Conservation (phyloP, 1,284 basidiomycete species). For the Waitea zeae region DNA sequence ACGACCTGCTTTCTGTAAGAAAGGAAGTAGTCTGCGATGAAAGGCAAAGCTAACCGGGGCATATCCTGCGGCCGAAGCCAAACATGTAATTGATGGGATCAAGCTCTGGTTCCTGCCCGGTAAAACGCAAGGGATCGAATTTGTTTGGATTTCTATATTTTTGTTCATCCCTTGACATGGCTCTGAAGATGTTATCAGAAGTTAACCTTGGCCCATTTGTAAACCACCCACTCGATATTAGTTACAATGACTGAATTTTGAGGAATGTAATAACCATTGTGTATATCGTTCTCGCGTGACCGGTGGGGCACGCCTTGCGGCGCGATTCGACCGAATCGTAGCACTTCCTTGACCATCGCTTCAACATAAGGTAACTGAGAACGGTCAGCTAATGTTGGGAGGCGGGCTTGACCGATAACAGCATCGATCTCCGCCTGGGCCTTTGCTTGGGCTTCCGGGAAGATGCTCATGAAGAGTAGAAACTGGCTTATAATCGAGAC, state of each 20-base stretch:
- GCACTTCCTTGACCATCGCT: slow-evolving; percentile 13
- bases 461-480: slow-evolving; percentile 9
- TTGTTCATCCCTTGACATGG: no score
- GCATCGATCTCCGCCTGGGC: slow-evolving; percentile 13
- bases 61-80: no score
- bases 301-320: slow-evolving; percentile 13
- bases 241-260: slow-evolving; percentile 11
- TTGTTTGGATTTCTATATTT: no score
- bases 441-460: slow-evolving; percentile 9
- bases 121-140: no score
- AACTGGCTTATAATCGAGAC: slow-evolving; percentile 8
- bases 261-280: slow-evolving; percentile 13
- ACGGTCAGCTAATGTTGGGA: slow-evolving; percentile 14
- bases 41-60: no score
- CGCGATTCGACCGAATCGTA: slow-evolving; percentile 12
- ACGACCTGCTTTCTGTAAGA: no score
- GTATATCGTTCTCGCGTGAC: slow-evolving; percentile 11
- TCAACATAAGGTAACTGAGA: slow-evolving; percentile 14
- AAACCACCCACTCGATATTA: no score
- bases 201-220: no score
- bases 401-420: slow-evolving; percentile 11
- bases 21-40: no score
- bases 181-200: no score
- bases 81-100: no score
- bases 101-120: no score